Base-by-base conservation (phyloP, 345 rosid species). In the Citrus glauca region DNA sequence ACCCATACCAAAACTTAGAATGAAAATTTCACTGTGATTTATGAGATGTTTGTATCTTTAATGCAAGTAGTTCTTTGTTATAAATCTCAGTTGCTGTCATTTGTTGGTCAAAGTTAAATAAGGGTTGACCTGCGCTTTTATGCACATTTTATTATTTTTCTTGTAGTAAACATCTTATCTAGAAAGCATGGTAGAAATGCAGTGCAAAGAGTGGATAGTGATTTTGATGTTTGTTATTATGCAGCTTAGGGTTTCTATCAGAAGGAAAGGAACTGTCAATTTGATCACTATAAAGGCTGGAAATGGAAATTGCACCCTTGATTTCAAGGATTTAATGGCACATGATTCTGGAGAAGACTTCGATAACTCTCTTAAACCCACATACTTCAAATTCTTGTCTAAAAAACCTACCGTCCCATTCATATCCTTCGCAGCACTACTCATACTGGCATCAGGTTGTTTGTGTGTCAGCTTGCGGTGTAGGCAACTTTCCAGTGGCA, bases 221-320 rank as follows among this genome's bases (percentile, higher is more conserved):
- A 25, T 70, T 71, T 73, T 57, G 65, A 66, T 61, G 9, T 72
- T 38, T 79, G 63, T 22, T 45, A 19, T 79, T 32, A 5, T 73
- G 81, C 89, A 93, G 96, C 88, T 93, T 78, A 88, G 82, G 80
- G 91, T 90, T 53, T 82, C 89, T 66, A 83, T 90, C 61, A 72
- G 6, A 20, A 40, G 68, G 30, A 84, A 82, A 73, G 85, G 87
- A 63, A 76, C 84, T 10, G 77, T 77, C 40, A 88, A 77, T 66
- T 61, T 75, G 48, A 92, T 94, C 45, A 25, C 76, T 74, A 71
- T 94, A 71, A 78, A 71, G 64, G 88, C 87, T 0, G 89, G 82
- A 62, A 88, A 79, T 24, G 90, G 92, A 65, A 72, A 27, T 19
- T 94, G 98, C 89, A 79, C 80, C 40, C 93, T 94, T 57, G 93